Evolutionary conservation across 176 grass and related monocot species (phyloP).

Genomic region (Oryza punctata): DNA sequence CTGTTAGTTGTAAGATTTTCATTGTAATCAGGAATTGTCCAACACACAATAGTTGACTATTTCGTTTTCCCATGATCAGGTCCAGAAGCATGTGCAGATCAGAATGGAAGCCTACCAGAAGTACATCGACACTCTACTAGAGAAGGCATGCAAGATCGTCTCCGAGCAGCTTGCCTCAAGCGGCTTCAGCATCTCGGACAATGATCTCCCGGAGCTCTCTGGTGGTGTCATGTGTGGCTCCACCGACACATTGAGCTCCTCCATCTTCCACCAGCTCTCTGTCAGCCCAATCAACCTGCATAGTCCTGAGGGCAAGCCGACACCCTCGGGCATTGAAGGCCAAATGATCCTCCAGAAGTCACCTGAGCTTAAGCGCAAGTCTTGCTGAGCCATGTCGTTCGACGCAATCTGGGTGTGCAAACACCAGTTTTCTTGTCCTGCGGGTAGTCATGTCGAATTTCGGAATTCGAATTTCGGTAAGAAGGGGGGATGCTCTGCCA

Average conservation of each 20-base stretch:
- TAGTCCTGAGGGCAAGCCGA: conserved; percentile 59
- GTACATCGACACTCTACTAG: conserved; percentile 87
- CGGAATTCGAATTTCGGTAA: background rate
- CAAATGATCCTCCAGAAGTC: conserved; percentile 63
- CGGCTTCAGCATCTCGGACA: conserved; percentile 54
- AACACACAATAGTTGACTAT: background rate
- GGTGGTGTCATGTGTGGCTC: conserved; percentile 49
- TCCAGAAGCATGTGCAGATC: conserved; percentile 96
- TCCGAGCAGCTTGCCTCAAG: conserved; percentile 77
- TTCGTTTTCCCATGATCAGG: conserved; percentile 43
- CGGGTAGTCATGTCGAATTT: background rate
- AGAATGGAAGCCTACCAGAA: conserved; percentile 86
- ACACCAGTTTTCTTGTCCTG: background rate
- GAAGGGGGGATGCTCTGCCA: background rate
- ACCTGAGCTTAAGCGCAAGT: conserved; percentile 72
- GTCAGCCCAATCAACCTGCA: conserved; percentile 67
- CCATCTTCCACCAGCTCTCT: conserved; percentile 75
- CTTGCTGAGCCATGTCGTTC: conserved; percentile 41
- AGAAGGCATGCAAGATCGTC: conserved; percentile 87
- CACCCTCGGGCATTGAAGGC: conserved; percentile 50
- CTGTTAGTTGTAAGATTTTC: background rate
- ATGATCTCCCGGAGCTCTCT: conserved; percentile 52
- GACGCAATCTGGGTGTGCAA: background rate
- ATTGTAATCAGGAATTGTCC: background rate
- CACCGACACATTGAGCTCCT: conserved; percentile 59